These are phyloP conservation scores for Trichosporon sp. DNA, from an alignment of 1,284 basidiomycete species.

Conservation along the genomic window DNA sequence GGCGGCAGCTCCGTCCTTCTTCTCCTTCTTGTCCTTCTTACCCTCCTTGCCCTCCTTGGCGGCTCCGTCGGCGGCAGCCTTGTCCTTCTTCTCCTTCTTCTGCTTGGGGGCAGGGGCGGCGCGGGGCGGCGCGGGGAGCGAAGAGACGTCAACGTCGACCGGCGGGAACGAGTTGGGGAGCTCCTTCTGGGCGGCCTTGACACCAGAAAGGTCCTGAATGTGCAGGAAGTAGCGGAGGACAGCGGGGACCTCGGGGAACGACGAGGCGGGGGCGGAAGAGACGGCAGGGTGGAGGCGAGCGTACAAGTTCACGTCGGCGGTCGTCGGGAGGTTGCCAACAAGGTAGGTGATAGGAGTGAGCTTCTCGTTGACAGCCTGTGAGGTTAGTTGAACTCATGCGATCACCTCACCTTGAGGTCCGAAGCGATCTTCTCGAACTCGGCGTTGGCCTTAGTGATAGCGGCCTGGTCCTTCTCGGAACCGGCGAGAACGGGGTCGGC, in stretches of 20 bases:
- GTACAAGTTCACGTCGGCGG: conserved; percentile 78
- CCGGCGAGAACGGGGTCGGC: conserved; percentile 41
- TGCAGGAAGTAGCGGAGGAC: conserved; percentile 90
- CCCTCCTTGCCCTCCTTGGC: conserved; percentile 32
- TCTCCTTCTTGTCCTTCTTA: conserved; percentile 35
- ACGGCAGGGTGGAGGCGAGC: conserved; percentile 70
- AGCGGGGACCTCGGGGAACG: conserved; percentile 69
- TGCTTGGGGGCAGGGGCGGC: conserved; percentile 65
- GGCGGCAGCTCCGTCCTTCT: conserved; percentile 21
- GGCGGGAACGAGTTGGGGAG: conserved; percentile 53
- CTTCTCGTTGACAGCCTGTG: conserved; percentile 64
- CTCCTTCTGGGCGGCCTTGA: conserved; percentile 40
- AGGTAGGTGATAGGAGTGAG: conserved; percentile 73
- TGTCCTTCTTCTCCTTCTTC: conserved; percentile 59
- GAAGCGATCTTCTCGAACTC: conserved; percentile 35
- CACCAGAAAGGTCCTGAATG: conserved; percentile 66
- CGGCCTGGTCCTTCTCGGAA: conserved; percentile 38
- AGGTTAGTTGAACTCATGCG: not conserved
- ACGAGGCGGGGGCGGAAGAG: conserved; percentile 48
- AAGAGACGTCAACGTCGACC: conserved; percentile 65
- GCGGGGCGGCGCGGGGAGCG: conserved; percentile 67
- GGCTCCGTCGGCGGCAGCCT: conserved; percentile 43
- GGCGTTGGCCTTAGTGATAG: conserved; percentile 31
- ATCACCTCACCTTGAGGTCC: conserved; percentile 37
- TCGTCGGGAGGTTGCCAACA: conserved; percentile 70